Conservation (phyloP, 2,329 filamentous ascomycete genomes). For the Pseudocercospora cruenta region DNA sequence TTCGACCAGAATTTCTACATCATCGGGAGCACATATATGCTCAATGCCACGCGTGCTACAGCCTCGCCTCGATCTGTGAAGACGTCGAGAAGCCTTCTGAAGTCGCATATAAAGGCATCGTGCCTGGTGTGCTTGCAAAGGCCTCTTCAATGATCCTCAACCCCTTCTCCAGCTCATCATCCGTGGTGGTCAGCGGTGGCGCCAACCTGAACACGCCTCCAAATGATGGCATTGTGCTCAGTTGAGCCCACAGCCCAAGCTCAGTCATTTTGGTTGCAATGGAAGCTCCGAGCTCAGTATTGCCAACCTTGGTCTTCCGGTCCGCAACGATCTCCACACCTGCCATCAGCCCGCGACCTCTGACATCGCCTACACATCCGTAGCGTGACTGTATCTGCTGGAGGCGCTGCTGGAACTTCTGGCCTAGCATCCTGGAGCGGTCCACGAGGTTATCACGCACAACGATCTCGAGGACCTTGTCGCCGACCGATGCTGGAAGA, state of each 20-base stretch:
- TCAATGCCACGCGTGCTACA: background rate
- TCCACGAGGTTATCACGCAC: conserved; percentile 33
- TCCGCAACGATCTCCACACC: conserved; percentile 38
- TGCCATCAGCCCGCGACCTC: conserved; percentile 37
- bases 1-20: too few species aligned
- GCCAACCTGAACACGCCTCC: conserved; percentile 37
- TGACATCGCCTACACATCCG: conserved; percentile 39
- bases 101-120: conserved; percentile 35
- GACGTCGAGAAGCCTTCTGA: background rate
- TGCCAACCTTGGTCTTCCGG: conserved; percentile 30
- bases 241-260: conserved; percentile 34
- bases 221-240: conserved; percentile 35
- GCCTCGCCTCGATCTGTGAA: conserved; percentile 8
- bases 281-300: conserved; percentile 32
- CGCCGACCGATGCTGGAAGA: conserved; percentile 35
- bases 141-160: conserved; percentile 61
- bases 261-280: conserved; percentile 31
- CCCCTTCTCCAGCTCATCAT: conserved; percentile 48
- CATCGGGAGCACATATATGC: background rate
- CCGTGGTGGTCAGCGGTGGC: conserved; percentile 36
- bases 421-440: conserved; percentile 25
- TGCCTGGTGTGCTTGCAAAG: conserved; percentile 55
- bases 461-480: conserved; percentile 39
- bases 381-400: conserved; percentile 31
- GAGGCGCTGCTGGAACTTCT: conserved; percentile 31